These are phyloP conservation scores for Piper longum DNA, from an alignment of 164 flowering plant species.

Conservation along the genomic window DNA sequence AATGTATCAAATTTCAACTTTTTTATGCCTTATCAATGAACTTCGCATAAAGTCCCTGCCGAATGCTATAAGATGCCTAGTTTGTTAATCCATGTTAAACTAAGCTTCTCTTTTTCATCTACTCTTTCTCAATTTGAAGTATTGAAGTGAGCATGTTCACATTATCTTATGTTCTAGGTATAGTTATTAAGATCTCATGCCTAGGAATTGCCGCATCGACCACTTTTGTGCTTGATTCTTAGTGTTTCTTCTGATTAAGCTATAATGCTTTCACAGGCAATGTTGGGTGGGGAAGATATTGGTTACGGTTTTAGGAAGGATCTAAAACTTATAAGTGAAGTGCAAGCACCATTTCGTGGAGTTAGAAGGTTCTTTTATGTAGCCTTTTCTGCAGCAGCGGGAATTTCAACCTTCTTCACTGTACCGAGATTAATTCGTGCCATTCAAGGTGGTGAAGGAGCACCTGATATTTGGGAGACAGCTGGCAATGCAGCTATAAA, in stretches of 20 bases:
- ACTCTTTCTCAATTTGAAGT: too few relatives aligned
- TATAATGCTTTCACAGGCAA: slow-evolving; percentile 42
- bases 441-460: slow-evolving; percentile 72
- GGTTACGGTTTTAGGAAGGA: slow-evolving; percentile 85
- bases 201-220: neutral
- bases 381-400: slow-evolving; percentile 89
- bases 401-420: slow-evolving; percentile 70
- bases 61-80: too few relatives aligned
- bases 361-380: slow-evolving; percentile 83
- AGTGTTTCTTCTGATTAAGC: neutral
- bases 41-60: too few relatives aligned
- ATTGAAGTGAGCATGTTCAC: too few relatives aligned
- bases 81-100: too few relatives aligned
- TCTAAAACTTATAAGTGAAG: slow-evolving; percentile 96
- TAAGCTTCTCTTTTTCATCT: too few relatives aligned
- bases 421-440: slow-evolving; percentile 70
- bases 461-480: slow-evolving; percentile 75
- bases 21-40: too few relatives aligned
- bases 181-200: too few relatives aligned
- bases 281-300: slow-evolving; percentile 87
- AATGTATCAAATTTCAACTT: too few relatives aligned
- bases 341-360: slow-evolving; percentile 98
- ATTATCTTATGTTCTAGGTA: too few relatives aligned
- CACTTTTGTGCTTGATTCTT: neutral
- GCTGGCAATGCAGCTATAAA: slow-evolving; percentile 80